A percentile compares a stretch with the other conserved stretches of the same genome.
phyloP scores from a whole-genome alignment of 768 basidiomycete genomes.

The Pholiota microspora region DNA sequence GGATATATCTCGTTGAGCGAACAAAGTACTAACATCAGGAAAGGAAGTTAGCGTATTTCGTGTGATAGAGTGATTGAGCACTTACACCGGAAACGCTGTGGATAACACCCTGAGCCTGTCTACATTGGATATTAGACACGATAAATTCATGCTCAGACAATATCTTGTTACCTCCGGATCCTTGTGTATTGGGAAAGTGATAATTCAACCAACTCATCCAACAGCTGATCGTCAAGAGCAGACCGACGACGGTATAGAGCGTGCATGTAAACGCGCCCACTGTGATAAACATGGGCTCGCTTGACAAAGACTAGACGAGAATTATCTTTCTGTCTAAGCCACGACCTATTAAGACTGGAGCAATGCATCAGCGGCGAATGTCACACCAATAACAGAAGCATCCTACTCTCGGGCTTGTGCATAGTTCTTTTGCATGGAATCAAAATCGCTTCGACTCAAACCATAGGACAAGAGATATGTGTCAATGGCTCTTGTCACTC shows the following conservation, averaged over 20 bases:
- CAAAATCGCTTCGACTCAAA: conserved; percentile 55
- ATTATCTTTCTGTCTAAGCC: conserved; percentile 72
- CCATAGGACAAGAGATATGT: conserved; percentile 74
- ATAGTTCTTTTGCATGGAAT: conserved; percentile 66
- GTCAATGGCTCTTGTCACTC: conserved; percentile 71
- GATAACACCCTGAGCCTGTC: conserved; percentile 68
- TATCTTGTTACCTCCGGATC: conserved; percentile 57
- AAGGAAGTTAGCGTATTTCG: conserved; percentile 5
- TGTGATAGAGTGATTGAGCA: conserved; percentile 5
- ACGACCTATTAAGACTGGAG: conserved; percentile 60
- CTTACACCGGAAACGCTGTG: conserved; percentile 64
- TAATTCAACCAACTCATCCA: conserved; percentile 67
- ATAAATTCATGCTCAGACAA: background rate
- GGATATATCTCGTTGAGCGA: conserved; percentile 64
- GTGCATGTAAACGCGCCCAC: conserved; percentile 74
- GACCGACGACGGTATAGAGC: conserved; percentile 73
- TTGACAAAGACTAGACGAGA: conserved; percentile 73
- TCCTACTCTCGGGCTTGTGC: conserved; percentile 60
- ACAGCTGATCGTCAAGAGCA: conserved; percentile 66
- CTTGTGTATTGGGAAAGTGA: conserved; percentile 80
- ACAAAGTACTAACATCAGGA: conserved; percentile 54
- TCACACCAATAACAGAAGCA: background rate
- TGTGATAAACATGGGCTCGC: conserved; percentile 78
- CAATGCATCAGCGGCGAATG: background rate
- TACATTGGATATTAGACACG: conserved; percentile 21